A percentile compares a stretch with the other conserved stretches of the same genome.
phyloP scores from a whole-genome alignment of 768 basidiomycete genomes.

The Pisolithus microcarpus region DNA sequence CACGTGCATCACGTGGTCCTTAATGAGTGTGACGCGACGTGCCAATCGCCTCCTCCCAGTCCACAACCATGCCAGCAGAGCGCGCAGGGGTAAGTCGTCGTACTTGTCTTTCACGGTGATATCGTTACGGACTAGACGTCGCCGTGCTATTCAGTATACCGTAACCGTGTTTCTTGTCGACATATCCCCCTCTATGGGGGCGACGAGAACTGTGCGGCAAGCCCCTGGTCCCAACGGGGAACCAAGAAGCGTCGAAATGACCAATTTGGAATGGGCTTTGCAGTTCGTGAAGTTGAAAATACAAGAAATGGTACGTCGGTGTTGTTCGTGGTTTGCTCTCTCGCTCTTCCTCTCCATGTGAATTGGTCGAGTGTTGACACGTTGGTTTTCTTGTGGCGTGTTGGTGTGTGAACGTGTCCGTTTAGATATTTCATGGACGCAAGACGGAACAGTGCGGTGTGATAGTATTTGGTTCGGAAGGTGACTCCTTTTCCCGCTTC shows the following conservation, averaged over 20 bases:
- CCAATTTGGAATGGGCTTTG: constrained; percentile 74
- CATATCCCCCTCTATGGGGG: constrained; percentile 80
- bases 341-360: too few relatives aligned
- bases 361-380: too few relatives aligned
- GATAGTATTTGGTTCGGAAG: constrained; percentile 77
- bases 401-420: not conserved
- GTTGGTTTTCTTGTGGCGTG: too few relatives aligned
- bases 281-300: constrained; percentile 87
- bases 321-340: not conserved
- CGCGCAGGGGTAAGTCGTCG: constrained; percentile 55
- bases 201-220: constrained; percentile 48
- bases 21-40: constrained; percentile 21
- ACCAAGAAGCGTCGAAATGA: constrained; percentile 47
- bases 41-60: constrained; percentile 8
- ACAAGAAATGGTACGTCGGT: constrained; percentile 68
- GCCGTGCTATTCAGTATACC: constrained; percentile 42
- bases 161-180: constrained; percentile 89
- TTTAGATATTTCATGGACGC: constrained; percentile 80
- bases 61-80: constrained; percentile 36
- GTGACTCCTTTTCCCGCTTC: constrained; percentile 24
- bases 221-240: constrained; percentile 48
- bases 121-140: constrained; percentile 6
- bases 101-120: constrained; percentile 16
- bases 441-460: constrained; percentile 96
- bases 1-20: constrained; percentile 29